Evolutionary conservation across 495 filamentous ascomycete genomes (phyloP).

Genomic region (Aspergillus wentii): DNA sequence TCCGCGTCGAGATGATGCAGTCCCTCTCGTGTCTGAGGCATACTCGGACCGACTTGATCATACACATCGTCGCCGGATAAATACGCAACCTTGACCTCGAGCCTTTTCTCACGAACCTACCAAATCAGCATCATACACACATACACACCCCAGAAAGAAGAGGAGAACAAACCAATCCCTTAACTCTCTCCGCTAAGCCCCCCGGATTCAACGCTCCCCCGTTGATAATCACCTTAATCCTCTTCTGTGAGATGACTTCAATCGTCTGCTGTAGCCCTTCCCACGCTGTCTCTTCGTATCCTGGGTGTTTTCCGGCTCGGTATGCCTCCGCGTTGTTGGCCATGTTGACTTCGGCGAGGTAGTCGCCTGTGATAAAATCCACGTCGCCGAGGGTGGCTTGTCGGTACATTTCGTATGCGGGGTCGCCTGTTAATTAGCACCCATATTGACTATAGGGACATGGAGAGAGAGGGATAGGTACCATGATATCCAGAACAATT

Average conservation of each 20-base stretch:
- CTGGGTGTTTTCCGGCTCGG: constrained; percentile 29
- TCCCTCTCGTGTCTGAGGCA: constrained; percentile 19
- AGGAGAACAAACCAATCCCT: constrained; percentile 31
- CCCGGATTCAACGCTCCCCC: constrained; percentile 40
- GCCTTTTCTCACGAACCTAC: constrained; percentile 19
- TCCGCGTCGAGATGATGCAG: constrained; percentile 33
- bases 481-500: constrained; percentile 46
- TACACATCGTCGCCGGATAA: constrained; percentile 43
- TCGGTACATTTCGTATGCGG: constrained; percentile 37
- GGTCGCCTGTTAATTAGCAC: constrained; percentile 24
- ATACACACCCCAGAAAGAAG: too few relatives aligned
- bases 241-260: constrained; percentile 34
- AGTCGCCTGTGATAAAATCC: constrained; percentile 54
- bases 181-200: constrained; percentile 32
- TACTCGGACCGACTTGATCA: constrained; percentile 19
- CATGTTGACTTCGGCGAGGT: constrained; percentile 46
- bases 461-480: too few relatives aligned
- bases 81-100: constrained; percentile 39
- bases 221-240: constrained; percentile 41
- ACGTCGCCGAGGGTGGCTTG: constrained; percentile 43
- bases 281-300: constrained; percentile 41
- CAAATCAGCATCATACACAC: not conserved
- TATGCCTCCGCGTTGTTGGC: constrained; percentile 40
- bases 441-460: not conserved
- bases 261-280: constrained; percentile 40